phyloP scores from a whole-genome alignment of 139 green algal genomes.

The Eudorina sp. region DNA sequence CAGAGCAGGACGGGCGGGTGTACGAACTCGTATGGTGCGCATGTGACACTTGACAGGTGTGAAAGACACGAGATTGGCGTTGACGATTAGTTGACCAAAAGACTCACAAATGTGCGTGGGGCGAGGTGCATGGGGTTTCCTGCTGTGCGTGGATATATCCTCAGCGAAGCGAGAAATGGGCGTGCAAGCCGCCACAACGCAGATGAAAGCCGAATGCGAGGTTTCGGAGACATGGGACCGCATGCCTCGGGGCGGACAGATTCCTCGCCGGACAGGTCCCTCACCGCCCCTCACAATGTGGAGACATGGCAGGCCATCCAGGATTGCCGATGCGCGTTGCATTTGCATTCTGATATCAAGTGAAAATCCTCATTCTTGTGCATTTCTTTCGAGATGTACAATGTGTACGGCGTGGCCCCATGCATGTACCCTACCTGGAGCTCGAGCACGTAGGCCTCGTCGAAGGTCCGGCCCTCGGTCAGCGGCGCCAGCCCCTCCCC shows the following conservation, averaged over 20 bases:
- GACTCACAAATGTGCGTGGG: neutral
- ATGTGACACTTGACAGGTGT: no score
- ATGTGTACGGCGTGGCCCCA: neutral
- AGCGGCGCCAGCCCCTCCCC: conserved; percentile 57
- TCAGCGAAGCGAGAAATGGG: no score
- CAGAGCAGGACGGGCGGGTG: neutral
- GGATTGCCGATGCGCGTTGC: neutral
- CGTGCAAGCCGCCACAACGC: no score
- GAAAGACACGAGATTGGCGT: no score
- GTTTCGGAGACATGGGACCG: no score
- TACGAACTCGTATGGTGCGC: no score
- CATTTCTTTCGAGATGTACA: neutral
- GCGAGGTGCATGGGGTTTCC: neutral
- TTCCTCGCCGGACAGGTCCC: no score
- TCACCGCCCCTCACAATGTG: neutral
- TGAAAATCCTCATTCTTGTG: neutral
- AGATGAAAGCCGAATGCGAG: no score
- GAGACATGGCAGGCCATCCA: no score
- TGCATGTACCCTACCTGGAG: conserved; percentile 44
- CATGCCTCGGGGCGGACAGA: no score
- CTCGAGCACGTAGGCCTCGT: conserved; percentile 51
- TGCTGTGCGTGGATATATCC: neutral
- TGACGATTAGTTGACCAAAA: no score
- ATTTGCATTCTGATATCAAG: no score
- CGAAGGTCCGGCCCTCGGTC: conserved; percentile 44